phyloP scores from a whole-genome alignment of 2,329 filamentous ascomycete species.

The Diaporthe sp. region DNA sequence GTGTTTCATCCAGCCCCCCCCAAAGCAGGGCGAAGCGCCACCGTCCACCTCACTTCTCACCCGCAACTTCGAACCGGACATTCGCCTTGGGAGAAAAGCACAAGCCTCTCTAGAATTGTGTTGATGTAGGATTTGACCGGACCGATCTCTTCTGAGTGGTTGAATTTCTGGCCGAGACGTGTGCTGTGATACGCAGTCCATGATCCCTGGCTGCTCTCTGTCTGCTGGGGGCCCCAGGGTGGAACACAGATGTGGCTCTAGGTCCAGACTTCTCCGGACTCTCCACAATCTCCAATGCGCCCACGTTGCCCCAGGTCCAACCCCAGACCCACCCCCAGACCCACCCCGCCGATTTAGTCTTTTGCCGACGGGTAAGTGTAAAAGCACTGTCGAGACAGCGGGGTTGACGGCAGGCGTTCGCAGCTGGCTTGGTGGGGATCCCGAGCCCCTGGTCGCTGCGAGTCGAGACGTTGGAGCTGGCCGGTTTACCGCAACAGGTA shows the following conservation, averaged over 20 bases:
- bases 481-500: slow-evolving; percentile 38
- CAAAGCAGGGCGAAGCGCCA: background rate
- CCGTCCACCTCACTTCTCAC: background rate
- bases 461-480: background rate
- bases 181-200: background rate
- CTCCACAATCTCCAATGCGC: slow-evolving; percentile 1
- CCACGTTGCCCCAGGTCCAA: slow-evolving; percentile 8
- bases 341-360: background rate
- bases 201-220: background rate
- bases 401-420: slow-evolving; percentile 23
- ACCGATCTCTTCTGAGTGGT: background rate
- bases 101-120: background rate
- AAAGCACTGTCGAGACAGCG: slow-evolving; percentile 8
- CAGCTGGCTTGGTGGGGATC: slow-evolving; percentile 9
- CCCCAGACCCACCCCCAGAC: slow-evolving; percentile 14
- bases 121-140: background rate
- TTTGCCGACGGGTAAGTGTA: slow-evolving; percentile 21
- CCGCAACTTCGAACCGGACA: background rate
- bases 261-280: slow-evolving; percentile 21
- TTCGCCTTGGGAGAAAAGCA: too few species aligned
- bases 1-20: background rate
- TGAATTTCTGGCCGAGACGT: too few species aligned
- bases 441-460: background rate
- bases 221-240: background rate
- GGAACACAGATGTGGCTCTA: background rate